Evolutionary conservation across 345 rosid genomes (phyloP).

Genomic region (Eucalyptus tenuipes): DNA sequence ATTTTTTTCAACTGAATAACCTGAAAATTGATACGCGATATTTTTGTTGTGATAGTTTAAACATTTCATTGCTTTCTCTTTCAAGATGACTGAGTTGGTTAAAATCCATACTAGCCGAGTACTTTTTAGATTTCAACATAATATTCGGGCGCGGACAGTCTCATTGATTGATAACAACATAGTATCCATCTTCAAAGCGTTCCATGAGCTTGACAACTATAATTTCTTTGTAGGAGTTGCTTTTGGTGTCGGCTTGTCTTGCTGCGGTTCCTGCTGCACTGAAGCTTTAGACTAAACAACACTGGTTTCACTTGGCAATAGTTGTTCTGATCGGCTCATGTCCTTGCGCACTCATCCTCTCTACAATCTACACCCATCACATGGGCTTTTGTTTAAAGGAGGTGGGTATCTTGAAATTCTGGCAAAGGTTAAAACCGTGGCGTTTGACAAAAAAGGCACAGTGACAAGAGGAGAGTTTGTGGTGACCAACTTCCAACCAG

Average conservation of each 20-base stretch:
- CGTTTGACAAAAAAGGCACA: slow-evolving; percentile 86
- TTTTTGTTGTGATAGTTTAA: background rate
- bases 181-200: background rate
- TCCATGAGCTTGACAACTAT: background rate
- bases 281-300: slow-evolving; percentile 17
- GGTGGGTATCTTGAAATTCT: slow-evolving; percentile 59
- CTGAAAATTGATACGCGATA: background rate
- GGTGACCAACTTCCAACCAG: slow-evolving; percentile 43
- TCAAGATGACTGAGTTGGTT: background rate
- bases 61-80: background rate
- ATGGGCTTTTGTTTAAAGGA: slow-evolving; percentile 68
- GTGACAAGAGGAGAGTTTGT: slow-evolving; percentile 70
- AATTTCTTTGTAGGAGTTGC: slow-evolving; percentile 30
- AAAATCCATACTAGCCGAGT: background rate
- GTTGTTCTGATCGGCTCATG: slow-evolving; percentile 81
- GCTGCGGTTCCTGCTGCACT: slow-evolving; percentile 39
- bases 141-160: background rate
- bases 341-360: slow-evolving; percentile 79
- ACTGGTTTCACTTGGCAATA: slow-evolving; percentile 68
- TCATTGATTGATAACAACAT: background rate
- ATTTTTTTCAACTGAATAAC: background rate
- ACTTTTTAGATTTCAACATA: background rate
- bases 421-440: slow-evolving; percentile 52
- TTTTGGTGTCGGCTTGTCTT: slow-evolving; percentile 33
- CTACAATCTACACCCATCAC: slow-evolving; percentile 78